Conservation (phyloP, 2,329 filamentous ascomycete genomes). For the Pseudogymnoascus sp. region DNA sequence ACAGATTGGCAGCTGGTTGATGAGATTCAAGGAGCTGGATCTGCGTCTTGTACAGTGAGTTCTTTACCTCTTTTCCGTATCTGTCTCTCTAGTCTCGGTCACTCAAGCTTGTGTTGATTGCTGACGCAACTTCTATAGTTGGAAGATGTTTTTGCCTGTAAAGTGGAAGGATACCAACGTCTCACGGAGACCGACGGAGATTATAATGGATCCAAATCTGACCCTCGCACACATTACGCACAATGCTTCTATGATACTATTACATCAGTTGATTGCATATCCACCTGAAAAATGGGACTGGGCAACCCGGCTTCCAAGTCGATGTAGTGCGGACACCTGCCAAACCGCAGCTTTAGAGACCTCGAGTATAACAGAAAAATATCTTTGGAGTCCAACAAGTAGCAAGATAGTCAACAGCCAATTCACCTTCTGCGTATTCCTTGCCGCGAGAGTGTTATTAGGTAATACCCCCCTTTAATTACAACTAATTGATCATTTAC, state of each 20-base stretch:
- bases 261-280: conserved; percentile 31
- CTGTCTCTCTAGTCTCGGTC: not conserved
- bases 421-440: conserved; percentile 28
- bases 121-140: conserved; percentile 23
- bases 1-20: conserved; percentile 38
- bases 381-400: conserved; percentile 22
- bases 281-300: conserved; percentile 21
- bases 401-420: conserved; percentile 20
- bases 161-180: conserved; percentile 35
- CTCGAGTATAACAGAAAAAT: conserved; percentile 27
- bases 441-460: conserved; percentile 27
- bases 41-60: conserved; percentile 37
- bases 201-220: conserved; percentile 30
- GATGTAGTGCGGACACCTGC: conserved; percentile 28
- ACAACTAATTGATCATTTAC: not conserved
- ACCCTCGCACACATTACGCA: conserved; percentile 31
- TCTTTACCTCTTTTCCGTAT: not conserved
- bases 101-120: not conserved
- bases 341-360: conserved; percentile 27
- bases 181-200: conserved; percentile 21
- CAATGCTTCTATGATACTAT: conserved; percentile 30
- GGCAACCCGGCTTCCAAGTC: conserved; percentile 23
- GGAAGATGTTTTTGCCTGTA: conserved; percentile 39
- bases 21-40: conserved; percentile 41
- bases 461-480: conserved; percentile 13